Evolutionary conservation across 768 basidiomycete species (phyloP), one percentile per base, ranked within the genome.

Genomic region (Lactarius vividus): DNA sequence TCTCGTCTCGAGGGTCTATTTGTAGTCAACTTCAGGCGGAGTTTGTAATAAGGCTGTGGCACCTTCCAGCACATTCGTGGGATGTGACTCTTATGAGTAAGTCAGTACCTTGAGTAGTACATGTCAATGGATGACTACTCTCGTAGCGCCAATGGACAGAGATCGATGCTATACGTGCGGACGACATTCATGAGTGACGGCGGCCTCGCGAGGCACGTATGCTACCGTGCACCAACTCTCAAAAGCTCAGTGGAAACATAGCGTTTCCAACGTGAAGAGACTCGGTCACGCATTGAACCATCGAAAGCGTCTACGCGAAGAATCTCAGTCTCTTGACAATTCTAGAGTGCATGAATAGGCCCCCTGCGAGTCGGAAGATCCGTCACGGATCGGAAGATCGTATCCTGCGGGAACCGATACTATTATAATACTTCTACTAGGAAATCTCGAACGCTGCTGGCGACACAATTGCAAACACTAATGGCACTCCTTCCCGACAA

Each of bases 11-110:
- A 20, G 26, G 0, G 20, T 15, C 35, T 49, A 57, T 61, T 49
- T 62, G 54, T 67, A 61, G 3, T 4, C 40, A n/a, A 55, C 18
- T 23, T 11, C 23, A 18, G 26, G 65, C 67, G 61, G 63, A 65
- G 63, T 61, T 68, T 69, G 53, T 52, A 69, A 23, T 11, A 33
- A 23, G 26, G 44, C 13, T 26, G 29, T 53, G 53, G 29, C 35
- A 53, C 49, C 15, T 63, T 63, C 62, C 26, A 33, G 44, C 28
- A 61, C 26, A 28, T 60, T 66, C 59, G 54, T 18, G n/a, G n/a
- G n/a, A n/a, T n/a, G 33, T 35, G 11, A 49, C 35, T 20, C 35
- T 52, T 13, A 9, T 33, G 0, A 31, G 31, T 31, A 31, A n/a
- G n/a, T n/a, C n/a, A n/a, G n/a, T n/a, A n/a, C n/a, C n/a, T n/a